A percentile compares a stretch with the other conserved stretches of the same genome.
Evolutionary conservation across 2,329 filamentous ascomycete genomes (phyloP).

Genomic region (Tolypocladium sp.): DNA sequence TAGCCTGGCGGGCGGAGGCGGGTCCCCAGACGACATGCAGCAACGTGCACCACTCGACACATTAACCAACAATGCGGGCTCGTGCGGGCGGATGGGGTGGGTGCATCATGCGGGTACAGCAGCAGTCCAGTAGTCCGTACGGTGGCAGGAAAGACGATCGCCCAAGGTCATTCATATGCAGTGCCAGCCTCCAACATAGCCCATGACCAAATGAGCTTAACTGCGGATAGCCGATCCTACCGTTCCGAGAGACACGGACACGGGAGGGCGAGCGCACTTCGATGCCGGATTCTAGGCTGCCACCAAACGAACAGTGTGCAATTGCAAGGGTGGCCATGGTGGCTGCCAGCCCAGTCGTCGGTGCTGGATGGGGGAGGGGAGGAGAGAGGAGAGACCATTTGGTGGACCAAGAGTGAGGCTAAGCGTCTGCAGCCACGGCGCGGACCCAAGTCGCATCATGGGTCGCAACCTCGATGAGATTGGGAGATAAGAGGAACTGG

Average conservation of each 20-base stretch:
- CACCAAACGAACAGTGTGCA: not conserved
- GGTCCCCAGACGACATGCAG: not conserved
- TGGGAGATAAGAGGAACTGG: not conserved
- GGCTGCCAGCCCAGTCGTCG: not conserved
- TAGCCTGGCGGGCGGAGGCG: not conserved
- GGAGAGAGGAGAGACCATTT: not conserved
- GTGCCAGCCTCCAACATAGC: not conserved
- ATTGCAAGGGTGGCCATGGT: not conserved
- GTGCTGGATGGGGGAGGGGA: not conserved
- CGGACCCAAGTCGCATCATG: not conserved
- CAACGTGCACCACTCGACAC: not conserved
- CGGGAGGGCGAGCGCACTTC: not conserved
- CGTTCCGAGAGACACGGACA: not conserved
- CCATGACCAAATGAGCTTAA: not conserved
- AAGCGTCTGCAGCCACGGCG: not conserved
- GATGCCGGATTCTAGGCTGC: not conserved
- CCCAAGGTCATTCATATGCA: not conserved
- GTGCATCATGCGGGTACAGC: no score
- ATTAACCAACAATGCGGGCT: not conserved
- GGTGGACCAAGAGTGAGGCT: constrained; percentile 1
- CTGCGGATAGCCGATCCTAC: not conserved
- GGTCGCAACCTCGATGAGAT: not conserved
- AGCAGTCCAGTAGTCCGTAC: not conserved
- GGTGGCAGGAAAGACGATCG: not conserved
- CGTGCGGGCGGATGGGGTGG: not conserved